Evolutionary conservation across 2,329 filamentous ascomycete genomes (phyloP), one percentile per base, ranked within the genome.

Genomic region (Colletotrichum spaethianum): DNA sequence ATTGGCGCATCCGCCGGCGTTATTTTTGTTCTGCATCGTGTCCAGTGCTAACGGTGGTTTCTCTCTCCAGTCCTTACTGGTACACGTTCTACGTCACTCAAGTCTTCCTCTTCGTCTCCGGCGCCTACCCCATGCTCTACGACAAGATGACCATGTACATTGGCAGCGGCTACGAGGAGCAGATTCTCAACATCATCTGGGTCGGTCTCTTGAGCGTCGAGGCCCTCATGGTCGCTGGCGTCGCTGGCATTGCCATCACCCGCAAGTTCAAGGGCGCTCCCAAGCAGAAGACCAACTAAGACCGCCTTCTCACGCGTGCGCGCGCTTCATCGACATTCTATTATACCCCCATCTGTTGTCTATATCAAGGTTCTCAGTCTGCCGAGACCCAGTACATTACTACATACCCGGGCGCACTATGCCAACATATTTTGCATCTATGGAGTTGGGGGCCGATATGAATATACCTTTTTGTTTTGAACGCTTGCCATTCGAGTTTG

Each of bases 171-270:
- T 75, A 81, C 71, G 80, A 84, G 70, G 80, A 82, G 68, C 77
- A 78, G 62, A 79, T 86, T 42, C 78, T 87, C 57, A 86, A 87
- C 79, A 79, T 80, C 42, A 75, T 87, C 59, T 87, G 86, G 84
- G 80, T 87, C 59, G 82, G 83, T 50, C 81, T 87, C n/a, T 77
- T 87, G 50, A 81, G 81, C 23, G 75, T 87, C 44, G 84, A 87
- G 74, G 81, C 83, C 23, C 70, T 85, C 53, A 82, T 87, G 80
- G 82, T 87, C 4, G 70, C 84, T 38, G 80, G 81, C 12, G 82
- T 86, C 16, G 80, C 79, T 31, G 74, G 80, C 9, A 78, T 79
- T 66, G 77, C 77, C 63, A 73, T 80, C 48, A 68, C 80, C 26
- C 80, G 80, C 72, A 72, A 77, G 63, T 72, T 80, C 20, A 69